Evolutionary conservation across 805 yeast species (phyloP).

Genomic region (Candida cerambycidarum): DNA sequence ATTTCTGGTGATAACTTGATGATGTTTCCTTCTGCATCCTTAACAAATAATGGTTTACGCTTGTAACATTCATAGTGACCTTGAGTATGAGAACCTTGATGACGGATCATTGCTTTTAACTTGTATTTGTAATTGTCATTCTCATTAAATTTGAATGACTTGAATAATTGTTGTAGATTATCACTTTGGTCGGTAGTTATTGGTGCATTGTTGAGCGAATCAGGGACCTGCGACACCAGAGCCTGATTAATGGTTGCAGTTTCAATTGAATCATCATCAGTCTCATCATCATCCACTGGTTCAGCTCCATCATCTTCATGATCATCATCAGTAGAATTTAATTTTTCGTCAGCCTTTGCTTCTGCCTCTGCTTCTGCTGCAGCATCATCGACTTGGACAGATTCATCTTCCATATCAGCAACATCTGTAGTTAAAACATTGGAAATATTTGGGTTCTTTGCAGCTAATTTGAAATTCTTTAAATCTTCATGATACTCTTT

Average conservation of each 20-base stretch:
- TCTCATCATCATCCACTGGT: slow-evolving; percentile 11
- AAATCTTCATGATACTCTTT: slow-evolving; percentile 37
- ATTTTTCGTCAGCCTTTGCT: not conserved
- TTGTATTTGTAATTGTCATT: slow-evolving; percentile 50
- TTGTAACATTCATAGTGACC: slow-evolving; percentile 93
- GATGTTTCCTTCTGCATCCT: slow-evolving; percentile 40
- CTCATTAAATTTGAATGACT: slow-evolving; percentile 38
- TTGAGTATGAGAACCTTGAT: slow-evolving; percentile 81
- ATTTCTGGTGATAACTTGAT: slow-evolving; percentile 44
- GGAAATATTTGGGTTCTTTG: slow-evolving; percentile 15
- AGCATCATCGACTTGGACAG: slow-evolving; percentile 37
- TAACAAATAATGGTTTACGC: slow-evolving; percentile 64
- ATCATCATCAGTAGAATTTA: slow-evolving; percentile 13
- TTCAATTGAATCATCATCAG: slow-evolving; percentile 21
- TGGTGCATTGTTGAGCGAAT: slow-evolving; percentile 36
- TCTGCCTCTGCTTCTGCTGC: slow-evolving; percentile 30
- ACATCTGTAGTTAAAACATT: slow-evolving; percentile 28
- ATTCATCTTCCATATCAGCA: slow-evolving; percentile 32
- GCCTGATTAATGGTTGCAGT: slow-evolving; percentile 12
- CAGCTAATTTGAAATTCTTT: slow-evolving; percentile 31
- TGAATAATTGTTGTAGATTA: slow-evolving; percentile 35
- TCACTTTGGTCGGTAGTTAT: slow-evolving; percentile 39
- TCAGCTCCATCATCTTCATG: slow-evolving; percentile 22
- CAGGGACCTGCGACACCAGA: slow-evolving; percentile 17
- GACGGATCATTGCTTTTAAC: slow-evolving; percentile 74